Conservation (phyloP, 2,329 filamentous ascomycete species). For the Uncinocarpus reesii region DNA sequence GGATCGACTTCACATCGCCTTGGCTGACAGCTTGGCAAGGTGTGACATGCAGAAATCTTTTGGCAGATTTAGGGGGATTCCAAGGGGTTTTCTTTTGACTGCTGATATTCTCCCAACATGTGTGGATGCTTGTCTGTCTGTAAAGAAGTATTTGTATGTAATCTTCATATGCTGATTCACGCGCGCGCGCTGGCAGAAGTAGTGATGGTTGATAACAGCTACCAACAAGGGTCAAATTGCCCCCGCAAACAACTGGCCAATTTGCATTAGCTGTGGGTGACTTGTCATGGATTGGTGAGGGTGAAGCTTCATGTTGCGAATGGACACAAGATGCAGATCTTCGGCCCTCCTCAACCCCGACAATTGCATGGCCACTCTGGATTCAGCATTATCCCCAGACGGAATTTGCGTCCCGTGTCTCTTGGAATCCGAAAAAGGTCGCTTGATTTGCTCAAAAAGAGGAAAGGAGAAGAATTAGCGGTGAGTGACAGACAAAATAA, state of each 20-base stretch:
- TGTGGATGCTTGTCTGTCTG: too few species aligned
- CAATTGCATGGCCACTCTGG: not conserved
- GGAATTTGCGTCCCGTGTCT: not conserved
- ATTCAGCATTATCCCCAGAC: not conserved
- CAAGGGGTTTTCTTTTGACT: too few species aligned
- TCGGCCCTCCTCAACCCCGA: not conserved
- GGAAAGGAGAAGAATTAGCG: not conserved
- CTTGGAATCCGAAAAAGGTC: not conserved
- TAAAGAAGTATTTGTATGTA: too few species aligned
- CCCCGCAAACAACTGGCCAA: not conserved
- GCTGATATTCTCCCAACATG: too few species aligned
- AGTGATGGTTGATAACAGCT: too few species aligned
- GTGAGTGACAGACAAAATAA: not conserved
- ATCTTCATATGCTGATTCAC: too few species aligned
- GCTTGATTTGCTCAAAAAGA: not conserved
- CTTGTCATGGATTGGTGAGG: not conserved
- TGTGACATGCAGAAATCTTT: not conserved
- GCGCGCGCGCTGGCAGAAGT: too few species aligned
- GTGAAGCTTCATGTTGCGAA: not conserved
- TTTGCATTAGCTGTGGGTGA: not conserved
- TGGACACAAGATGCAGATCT: not conserved
- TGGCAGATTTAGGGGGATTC: too few species aligned
- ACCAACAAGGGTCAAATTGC: too few species aligned
- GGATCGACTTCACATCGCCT: conserved; percentile 1
- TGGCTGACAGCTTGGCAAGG: conserved; percentile 9